phyloP scores from a whole-genome alignment of 495 filamentous ascomycete species.

The Amphirosellinia nigrospora region DNA sequence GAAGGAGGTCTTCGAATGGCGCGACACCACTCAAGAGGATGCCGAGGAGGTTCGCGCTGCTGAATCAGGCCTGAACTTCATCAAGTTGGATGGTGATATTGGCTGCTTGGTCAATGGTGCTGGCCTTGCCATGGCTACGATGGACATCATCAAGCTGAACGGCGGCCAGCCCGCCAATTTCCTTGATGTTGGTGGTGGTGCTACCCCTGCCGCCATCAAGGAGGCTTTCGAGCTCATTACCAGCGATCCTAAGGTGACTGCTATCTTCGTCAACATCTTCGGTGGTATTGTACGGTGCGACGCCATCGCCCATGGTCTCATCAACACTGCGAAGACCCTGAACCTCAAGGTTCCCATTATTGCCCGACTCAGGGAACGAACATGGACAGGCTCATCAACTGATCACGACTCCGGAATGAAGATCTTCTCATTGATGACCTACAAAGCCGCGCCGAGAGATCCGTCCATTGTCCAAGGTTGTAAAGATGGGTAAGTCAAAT shows the following conservation, averaged over 20 bases:
- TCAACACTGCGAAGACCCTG: conserved; percentile 91
- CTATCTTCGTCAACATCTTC: conserved; percentile 99
- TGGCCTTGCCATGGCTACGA: conserved; percentile 98
- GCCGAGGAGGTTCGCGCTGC: conserved; percentile 96
- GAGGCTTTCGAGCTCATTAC: conserved; percentile 98
- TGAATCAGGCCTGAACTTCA: conserved; percentile 95
- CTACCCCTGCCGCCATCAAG: conserved; percentile 94
- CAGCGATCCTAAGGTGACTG: conserved; percentile 95
- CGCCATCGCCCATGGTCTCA: conserved; percentile 94
- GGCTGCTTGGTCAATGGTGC: conserved; percentile 99
- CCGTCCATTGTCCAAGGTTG: conserved; percentile 97
- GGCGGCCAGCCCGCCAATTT: conserved; percentile 97
- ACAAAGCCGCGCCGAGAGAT: conserved; percentile 96
- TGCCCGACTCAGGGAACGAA: conserved; percentile 98
- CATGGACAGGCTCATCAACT: conserved; percentile 94
- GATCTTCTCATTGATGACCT: conserved; percentile 99
- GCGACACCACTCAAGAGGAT: conserved; percentile 95
- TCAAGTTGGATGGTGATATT: conserved; percentile 99
- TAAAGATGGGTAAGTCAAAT: conserved; percentile 83
- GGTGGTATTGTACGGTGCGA: conserved; percentile 98
- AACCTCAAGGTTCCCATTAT: conserved; percentile 95
- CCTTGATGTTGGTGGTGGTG: conserved; percentile 97
- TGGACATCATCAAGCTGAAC: conserved; percentile 99
- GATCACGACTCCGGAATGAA: conserved; percentile 97
- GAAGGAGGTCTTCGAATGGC: conserved; percentile 91